phyloP scores from a whole-genome alignment of 164 flowering plant species.

The Sedum album region DNA sequence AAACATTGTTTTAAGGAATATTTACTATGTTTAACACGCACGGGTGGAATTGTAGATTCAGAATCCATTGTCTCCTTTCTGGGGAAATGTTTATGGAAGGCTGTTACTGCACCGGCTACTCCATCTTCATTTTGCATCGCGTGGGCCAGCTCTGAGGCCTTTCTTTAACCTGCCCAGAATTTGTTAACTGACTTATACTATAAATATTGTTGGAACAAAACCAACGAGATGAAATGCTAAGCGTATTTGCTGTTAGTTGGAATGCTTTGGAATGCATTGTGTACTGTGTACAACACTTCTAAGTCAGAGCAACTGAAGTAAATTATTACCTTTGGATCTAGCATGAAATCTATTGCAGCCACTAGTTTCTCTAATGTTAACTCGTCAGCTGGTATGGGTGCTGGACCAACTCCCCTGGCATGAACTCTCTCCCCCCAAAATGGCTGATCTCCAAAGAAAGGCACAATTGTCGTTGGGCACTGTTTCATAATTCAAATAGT shows the following conservation, averaged over 20 bases:
- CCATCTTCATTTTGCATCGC: neutral
- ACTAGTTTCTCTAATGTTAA: slow-evolving; percentile 35
- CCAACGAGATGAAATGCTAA: neutral
- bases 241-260: no score
- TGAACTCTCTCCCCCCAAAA: slow-evolving; percentile 54
- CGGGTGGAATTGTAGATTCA: slow-evolving; percentile 4
- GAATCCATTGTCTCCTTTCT: slow-evolving; percentile 8
- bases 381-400: slow-evolving; percentile 42
- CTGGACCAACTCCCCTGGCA: slow-evolving; percentile 40
- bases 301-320: neutral
- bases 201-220: neutral
- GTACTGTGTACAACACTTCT: neutral
- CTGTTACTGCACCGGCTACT: slow-evolving; percentile 31
- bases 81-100: slow-evolving; percentile 35
- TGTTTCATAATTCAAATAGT: slow-evolving; percentile 5
- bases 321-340: slow-evolving; percentile 32
- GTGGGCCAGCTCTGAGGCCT: neutral
- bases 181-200: neutral
- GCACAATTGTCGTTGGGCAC: slow-evolving; percentile 47
- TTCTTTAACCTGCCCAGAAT: neutral
- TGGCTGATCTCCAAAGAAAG: slow-evolving; percentile 49
- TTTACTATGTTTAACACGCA: neutral
- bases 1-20: slow-evolving; percentile 16
- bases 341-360: slow-evolving; percentile 37
- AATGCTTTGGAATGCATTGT: no score